Base-by-base conservation (phyloP, 331 rosid genomes). In the Erythrophleum ivorense region DNA sequence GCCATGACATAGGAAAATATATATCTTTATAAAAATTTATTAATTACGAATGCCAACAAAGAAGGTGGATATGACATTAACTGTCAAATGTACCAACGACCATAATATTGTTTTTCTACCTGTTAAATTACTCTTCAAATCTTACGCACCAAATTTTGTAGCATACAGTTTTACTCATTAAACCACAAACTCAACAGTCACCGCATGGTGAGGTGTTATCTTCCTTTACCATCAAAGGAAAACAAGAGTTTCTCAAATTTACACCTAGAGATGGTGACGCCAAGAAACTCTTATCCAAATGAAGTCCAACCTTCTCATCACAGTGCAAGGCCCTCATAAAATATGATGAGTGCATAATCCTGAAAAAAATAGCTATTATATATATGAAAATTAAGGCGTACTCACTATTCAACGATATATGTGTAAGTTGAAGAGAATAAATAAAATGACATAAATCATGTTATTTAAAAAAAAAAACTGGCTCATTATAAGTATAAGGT, bases 201-300 rank as follows among this genome's bases (percentile, higher is more conserved):
- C 65, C 55, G 66, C 5, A 62, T 14, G 14, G 33, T 48, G 15
- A 31, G 0, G 21, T 36, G 71, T 62, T 73, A 38, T 55, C 70
- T 58, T 2, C 2, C n/a, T 8, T 72, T 63, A 63, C 58, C 48
- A 40, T 52, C 4, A 34, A 57, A 72, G 24, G 54, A 48, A 73
- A 63, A 48, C 46, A 33, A 34, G 13, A 50, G 70, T 50, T 64
- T 19, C 76, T 46, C 59, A 71, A 81, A 57, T 9, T 33, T 57
- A 65, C 73, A 70, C 60, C 77, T 71, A 69, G 50, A 54, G 41
- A 67, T 70, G 58, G 43, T 55, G 34, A 78, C 73, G 69, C 49
- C 40, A 76, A 62, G 21, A 78, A 64, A 74, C 36, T 54, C 34
- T 31, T 40, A 36, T 75, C 54, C 4, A 62, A 53, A n/a, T 31